Evolutionary conservation across 768 basidiomycete species (phyloP).

Genomic region (Russula sp.): DNA sequence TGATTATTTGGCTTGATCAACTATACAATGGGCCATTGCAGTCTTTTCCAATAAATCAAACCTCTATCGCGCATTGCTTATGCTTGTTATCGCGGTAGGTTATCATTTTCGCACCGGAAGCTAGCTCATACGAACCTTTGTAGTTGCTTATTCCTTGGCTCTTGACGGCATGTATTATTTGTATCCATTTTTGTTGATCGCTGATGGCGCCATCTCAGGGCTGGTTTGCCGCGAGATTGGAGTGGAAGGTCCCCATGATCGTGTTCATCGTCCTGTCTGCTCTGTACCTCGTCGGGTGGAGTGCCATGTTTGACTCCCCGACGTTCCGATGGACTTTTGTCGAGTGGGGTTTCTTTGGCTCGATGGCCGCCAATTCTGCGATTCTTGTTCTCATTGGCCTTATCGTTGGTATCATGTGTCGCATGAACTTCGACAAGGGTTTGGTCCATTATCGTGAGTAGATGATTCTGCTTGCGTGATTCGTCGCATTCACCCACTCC

Average conservation of each 20-base stretch:
- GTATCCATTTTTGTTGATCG: not conserved
- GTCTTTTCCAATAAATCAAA: conserved; percentile 45
- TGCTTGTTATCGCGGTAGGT: conserved; percentile 59
- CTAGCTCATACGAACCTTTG: conserved; percentile 13
- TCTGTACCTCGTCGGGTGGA: conserved; percentile 65
- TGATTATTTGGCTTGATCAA: conserved; percentile 76
- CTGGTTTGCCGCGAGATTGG: conserved; percentile 72
- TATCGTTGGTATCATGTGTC: conserved; percentile 62
- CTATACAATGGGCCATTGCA: conserved; percentile 65
- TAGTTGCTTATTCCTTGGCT: conserved; percentile 73
- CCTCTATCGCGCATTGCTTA: conserved; percentile 55
- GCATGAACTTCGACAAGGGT: conserved; percentile 76
- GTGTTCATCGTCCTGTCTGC: conserved; percentile 60
- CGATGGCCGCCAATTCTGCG: conserved; percentile 59
- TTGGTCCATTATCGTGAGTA: conserved; percentile 61
- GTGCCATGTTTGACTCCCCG: conserved; percentile 65
- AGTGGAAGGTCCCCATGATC: conserved; percentile 56
- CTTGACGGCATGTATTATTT: conserved; percentile 43
- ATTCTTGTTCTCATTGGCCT: conserved; percentile 54
- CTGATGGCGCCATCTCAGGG: conserved; percentile 44
- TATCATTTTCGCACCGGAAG: conserved; percentile 11
- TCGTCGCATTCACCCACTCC: conserved; percentile 2
- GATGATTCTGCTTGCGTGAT: conserved; percentile 4
- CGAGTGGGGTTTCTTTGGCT: conserved; percentile 70
- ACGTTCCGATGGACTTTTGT: conserved; percentile 76